These are phyloP conservation scores for Hanseniaspora gamundiae DNA, from an alignment of 1,139 yeast species.

Conservation along the genomic window DNA sequence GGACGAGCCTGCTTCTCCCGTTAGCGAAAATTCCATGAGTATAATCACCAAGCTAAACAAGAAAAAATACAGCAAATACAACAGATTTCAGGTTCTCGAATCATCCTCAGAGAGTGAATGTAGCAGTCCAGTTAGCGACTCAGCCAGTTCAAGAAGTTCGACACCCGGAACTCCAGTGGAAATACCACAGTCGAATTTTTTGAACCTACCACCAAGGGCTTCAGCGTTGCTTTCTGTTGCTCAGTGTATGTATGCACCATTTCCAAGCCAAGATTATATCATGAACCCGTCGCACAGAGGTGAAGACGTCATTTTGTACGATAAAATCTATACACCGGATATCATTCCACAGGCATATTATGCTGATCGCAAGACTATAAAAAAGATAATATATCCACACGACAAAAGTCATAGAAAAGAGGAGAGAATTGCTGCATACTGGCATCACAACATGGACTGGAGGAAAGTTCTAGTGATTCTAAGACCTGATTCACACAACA, in stretches of 20 bases:
- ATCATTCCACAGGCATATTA: constrained; percentile 49
- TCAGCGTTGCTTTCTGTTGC: constrained; percentile 48
- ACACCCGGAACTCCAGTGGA: not conserved
- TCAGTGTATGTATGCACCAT: constrained; percentile 59
- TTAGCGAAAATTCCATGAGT: too few relatives aligned
- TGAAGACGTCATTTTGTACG: constrained; percentile 61
- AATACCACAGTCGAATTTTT: constrained; percentile 9
- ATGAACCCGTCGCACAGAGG: constrained; percentile 41
- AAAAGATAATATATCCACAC: constrained; percentile 20
- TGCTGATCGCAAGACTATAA: constrained; percentile 14
- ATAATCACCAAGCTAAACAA: constrained; percentile 1
- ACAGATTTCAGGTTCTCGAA: not conserved
- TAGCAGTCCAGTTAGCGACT: not conserved
- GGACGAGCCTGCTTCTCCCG: too few relatives aligned
- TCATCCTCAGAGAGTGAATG: not conserved
- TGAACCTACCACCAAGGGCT: constrained; percentile 39
- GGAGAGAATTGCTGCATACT: constrained; percentile 76
- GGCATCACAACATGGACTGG: constrained; percentile 85
- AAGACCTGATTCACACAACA: constrained; percentile 92
- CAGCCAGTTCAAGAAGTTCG: not conserved
- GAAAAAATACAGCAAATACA: constrained; percentile 1
- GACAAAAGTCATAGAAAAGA: constrained; percentile 37
- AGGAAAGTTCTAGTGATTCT: constrained; percentile 78
- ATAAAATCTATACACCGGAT: constrained; percentile 52
- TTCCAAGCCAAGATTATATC: constrained; percentile 64